Evolutionary conservation across 2,329 filamentous ascomycete species (phyloP).

Genomic region (Phaeoacremonium minimum): DNA sequence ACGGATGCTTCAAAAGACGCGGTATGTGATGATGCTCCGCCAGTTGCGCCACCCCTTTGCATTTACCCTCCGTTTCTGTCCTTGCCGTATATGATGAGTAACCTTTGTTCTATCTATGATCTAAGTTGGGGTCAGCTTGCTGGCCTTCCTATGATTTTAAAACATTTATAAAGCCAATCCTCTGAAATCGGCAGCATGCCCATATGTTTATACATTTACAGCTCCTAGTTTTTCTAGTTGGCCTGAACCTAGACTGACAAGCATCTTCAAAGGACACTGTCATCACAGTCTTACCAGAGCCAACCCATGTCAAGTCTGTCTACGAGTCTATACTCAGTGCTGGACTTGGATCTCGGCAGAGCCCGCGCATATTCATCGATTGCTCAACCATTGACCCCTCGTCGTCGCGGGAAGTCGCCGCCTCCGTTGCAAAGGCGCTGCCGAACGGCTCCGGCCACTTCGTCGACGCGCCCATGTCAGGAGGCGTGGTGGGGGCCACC

Average conservation of each 20-base stretch:
- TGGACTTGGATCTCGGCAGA: slow-evolving; percentile 38
- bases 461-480: slow-evolving; percentile 95
- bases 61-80: neutral
- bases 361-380: slow-evolving; percentile 82
- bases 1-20: slow-evolving; percentile 46
- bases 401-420: slow-evolving; percentile 74
- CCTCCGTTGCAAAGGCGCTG: slow-evolving; percentile 48
- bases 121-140: slow-evolving; percentile 65
- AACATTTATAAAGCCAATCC: slow-evolving; percentile 66
- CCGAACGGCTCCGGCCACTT: slow-evolving; percentile 69
- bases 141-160: slow-evolving; percentile 59
- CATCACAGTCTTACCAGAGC: slow-evolving; percentile 85
- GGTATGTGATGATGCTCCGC: slow-evolving; percentile 44
- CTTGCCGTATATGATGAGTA: slow-evolving; percentile 18
- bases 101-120: slow-evolving; percentile 54
- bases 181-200: slow-evolving; percentile 45
- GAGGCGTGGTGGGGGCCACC: slow-evolving; percentile 85
- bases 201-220: slow-evolving; percentile 2
- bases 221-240: neutral
- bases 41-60: too few relatives aligned
- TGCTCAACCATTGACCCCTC: slow-evolving; percentile 93
- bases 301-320: slow-evolving; percentile 79
- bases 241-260: slow-evolving; percentile 7
- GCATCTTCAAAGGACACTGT: slow-evolving; percentile 63
- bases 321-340: slow-evolving; percentile 71